phyloP scores from a whole-genome alignment of 2,329 filamentous ascomycete species.

The Magnaporthiopsis rhizophila region DNA sequence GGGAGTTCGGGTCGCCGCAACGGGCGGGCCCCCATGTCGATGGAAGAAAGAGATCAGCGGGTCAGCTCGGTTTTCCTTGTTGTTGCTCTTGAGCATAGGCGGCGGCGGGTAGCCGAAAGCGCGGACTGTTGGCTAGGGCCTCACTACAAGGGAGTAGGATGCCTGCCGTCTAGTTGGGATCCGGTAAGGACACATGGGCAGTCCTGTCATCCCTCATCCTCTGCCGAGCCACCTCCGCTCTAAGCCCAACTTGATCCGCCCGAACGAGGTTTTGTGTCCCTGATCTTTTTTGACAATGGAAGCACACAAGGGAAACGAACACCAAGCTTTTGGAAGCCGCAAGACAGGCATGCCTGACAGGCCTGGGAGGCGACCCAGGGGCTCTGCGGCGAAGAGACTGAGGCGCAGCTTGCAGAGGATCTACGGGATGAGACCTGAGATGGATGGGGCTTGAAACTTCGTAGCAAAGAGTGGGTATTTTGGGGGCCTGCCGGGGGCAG shows the following conservation, averaged over 20 bases:
- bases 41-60: neutral
- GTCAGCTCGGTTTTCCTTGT: neutral
- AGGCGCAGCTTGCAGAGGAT: constrained; percentile 27
- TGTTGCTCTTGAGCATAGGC: neutral
- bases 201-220: neutral
- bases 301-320: neutral
- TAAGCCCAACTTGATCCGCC: neutral
- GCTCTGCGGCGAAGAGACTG: constrained; percentile 12
- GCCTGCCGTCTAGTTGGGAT: neutral
- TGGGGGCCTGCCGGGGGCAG: constrained; percentile 12
- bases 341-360: neutral
- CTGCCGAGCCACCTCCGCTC: neutral
- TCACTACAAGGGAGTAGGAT: neutral
- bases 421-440: constrained; percentile 32
- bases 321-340: constrained; percentile 1
- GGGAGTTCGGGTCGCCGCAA: constrained; percentile 2
- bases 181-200: neutral
- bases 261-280: constrained; percentile 12
- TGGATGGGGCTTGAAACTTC: constrained; percentile 32
- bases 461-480: neutral
- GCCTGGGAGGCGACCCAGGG: neutral
- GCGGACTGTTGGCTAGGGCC: neutral
- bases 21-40: neutral
- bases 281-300: constrained; percentile 1
- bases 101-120: neutral